A percentile compares a stretch with the other conserved stretches of the same genome.
These are phyloP conservation scores for Rhizophagus prolifer DNA, from an alignment of 192 early-diverging fungal genomes.

Conservation along the genomic window DNA sequence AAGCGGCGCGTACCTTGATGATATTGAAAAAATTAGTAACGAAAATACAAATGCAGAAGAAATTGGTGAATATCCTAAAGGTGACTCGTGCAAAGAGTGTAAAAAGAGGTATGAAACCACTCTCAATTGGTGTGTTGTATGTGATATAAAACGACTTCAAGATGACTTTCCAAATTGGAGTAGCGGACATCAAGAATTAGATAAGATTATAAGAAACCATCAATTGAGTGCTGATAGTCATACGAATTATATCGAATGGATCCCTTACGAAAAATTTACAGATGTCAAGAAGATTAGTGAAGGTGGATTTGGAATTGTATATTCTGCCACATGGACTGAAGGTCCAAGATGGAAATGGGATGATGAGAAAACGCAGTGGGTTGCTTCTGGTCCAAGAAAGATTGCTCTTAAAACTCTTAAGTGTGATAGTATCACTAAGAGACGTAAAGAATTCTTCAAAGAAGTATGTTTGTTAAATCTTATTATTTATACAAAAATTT, in stretches of 20 bases:
- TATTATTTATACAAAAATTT: not conserved
- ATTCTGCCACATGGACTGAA: conserved; percentile 5
- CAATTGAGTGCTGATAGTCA: conserved; percentile 1
- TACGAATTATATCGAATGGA: conserved; percentile 11
- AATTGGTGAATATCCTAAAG: not conserved
- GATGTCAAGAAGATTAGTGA: not conserved
- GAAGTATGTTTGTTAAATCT: not conserved
- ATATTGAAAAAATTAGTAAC: too few species aligned
- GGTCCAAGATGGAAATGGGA: conserved; percentile 14
- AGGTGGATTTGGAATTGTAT: not conserved
- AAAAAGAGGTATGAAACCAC: not conserved
- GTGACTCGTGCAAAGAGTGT: not conserved
- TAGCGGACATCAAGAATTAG: conserved; percentile 7
- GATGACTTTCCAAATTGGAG: not conserved
- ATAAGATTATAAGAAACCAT: not conserved
- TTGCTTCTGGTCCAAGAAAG: not conserved
- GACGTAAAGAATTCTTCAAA: too few species aligned
- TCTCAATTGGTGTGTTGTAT: not conserved
- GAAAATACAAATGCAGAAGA: not conserved
- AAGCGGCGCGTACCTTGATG: too few species aligned
- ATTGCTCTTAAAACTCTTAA: conserved; percentile 14
- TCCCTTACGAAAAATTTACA: not conserved
- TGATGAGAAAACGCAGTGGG: too few species aligned
- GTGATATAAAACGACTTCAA: not conserved
- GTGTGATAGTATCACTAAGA: not conserved